A percentile compares a stretch with the other conserved stretches of the same genome.
Evolutionary conservation across 2,329 filamentous ascomycete species (phyloP).

Genomic region (Thermothelomyces thermophilus): DNA sequence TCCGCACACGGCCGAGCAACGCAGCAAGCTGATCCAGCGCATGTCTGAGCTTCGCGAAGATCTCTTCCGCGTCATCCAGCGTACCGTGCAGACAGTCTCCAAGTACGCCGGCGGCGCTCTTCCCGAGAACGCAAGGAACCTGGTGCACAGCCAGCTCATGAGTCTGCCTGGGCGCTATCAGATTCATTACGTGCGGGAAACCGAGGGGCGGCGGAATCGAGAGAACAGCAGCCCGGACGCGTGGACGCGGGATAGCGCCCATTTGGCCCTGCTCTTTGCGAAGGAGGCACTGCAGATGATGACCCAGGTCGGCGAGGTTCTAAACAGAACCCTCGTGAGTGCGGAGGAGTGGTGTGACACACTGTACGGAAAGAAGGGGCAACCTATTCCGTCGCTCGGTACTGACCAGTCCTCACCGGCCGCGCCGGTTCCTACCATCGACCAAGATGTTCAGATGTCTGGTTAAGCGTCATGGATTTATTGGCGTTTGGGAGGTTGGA

Average conservation of each 20-base stretch:
- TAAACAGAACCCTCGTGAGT: constrained; percentile 82
- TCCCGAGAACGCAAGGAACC: constrained; percentile 75
- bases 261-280: constrained; percentile 76
- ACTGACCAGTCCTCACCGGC: neutral
- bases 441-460: constrained; percentile 13
- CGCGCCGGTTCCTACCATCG: neutral
- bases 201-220: constrained; percentile 25
- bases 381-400: constrained; percentile 4
- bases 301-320: constrained; percentile 77
- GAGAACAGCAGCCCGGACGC: constrained; percentile 36
- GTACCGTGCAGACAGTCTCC: constrained; percentile 75
- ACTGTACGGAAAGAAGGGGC: constrained; percentile 48
- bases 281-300: constrained; percentile 93
- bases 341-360: constrained; percentile 88
- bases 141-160: constrained; percentile 78
- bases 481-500: neutral
- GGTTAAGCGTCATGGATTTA: constrained; percentile 2
- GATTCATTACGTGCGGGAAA: constrained; percentile 49
- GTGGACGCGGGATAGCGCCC: constrained; percentile 52
- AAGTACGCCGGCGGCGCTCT: constrained; percentile 87
- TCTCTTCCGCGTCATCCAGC: constrained; percentile 71
- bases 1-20: constrained; percentile 31
- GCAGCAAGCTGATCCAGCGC: constrained; percentile 47
- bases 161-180: constrained; percentile 79
- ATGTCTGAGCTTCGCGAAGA: constrained; percentile 64